Evolutionary conservation across 202 grass and related monocot genomes (phyloP), one percentile per base, ranked within the genome.

Genomic region (Eragrostis tef): DNA sequence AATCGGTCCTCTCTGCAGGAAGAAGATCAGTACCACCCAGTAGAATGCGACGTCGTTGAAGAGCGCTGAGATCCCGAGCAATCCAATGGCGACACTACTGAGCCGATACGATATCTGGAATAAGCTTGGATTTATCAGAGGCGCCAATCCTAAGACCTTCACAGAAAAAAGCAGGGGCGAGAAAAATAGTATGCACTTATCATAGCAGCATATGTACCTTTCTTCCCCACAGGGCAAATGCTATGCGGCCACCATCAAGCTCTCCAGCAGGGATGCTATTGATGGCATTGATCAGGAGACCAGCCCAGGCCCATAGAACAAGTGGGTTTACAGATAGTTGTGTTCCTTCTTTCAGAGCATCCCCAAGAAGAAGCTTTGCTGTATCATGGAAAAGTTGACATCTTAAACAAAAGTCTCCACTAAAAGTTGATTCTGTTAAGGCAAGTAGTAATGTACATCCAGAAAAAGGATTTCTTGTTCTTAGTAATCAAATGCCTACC

Each of bases 351-450:
- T 93, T 95, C 36, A 96, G 64, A 87, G 46, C 80, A 70, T 95
- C 93, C 77, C 96, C 93, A 82, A 99, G 88, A 60, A 99, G 78
- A 71, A 99, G 90, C 58, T 95, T 99, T 25, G 96, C 96, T 99
- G 87, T 51, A 71, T 17, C 60, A 75, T 79, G 48, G 9, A 79
- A 73, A 83, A 2, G 85, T 65, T 16, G 15, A 43, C 29, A 1
- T 46, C 7, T 56, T 64, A 47, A 70, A 19, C 14, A 58, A 15
- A 70, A 21, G 45, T 26, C 43, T 74, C 24, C 53, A 14, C 11
- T 57, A 73, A 61, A 64, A 56, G 0, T 1, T 56, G 36, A 34
- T 53, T 63, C n/a, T 78, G 42, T 61, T 29, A 12, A 53, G 34
- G 34, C 34, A 80, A 56, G 36, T 42, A 34, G 39, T 86, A 21